Percentiles rank a stretch among this genome's conserved stretches.
Evolutionary conservation across 2,329 filamentous ascomycete species (phyloP).

Genomic region (Drechslerella dactyloides): DNA sequence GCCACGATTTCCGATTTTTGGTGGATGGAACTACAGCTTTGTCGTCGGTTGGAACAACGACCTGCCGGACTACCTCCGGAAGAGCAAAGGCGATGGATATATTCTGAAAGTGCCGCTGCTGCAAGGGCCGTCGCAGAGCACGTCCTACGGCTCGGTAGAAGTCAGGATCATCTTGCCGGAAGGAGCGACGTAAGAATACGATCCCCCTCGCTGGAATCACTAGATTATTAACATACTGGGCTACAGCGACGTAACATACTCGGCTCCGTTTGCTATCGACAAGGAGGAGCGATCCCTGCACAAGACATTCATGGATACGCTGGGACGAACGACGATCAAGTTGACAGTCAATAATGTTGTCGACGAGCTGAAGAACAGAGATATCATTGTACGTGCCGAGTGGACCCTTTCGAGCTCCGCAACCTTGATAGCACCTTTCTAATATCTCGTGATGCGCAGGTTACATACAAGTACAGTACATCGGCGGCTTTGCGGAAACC

Average conservation of each 20-base stretch:
- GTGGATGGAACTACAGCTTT: constrained; percentile 98
- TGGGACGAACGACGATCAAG: constrained; percentile 81
- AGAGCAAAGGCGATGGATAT: constrained; percentile 71
- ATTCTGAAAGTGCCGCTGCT: constrained; percentile 90
- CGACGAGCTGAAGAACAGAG: constrained; percentile 84
- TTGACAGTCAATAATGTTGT: constrained; percentile 85
- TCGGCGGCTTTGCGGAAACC: constrained; percentile 82
- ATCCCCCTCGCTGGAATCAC: constrained; percentile 22
- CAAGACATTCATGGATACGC: constrained; percentile 90
- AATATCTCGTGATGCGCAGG: constrained; percentile 54
- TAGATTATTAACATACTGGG: constrained; percentile 54
- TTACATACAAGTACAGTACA: constrained; percentile 85
- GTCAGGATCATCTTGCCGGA: constrained; percentile 87
- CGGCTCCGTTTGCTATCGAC: constrained; percentile 74
- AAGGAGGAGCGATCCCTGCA: constrained; percentile 69
- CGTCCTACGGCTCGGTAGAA: constrained; percentile 82
- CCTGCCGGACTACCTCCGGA: constrained; percentile 75
- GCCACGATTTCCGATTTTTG: constrained; percentile 94
- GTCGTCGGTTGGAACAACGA: constrained; percentile 94
- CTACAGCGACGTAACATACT: constrained; percentile 76
- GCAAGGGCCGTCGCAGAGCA: constrained; percentile 80
- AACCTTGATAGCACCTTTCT: background rate
- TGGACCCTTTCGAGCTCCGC: background rate
- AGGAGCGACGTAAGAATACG: constrained; percentile 74
- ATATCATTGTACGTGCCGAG: constrained; percentile 68